A percentile compares a stretch with the other conserved stretches of the same genome.
phyloP scores from a whole-genome alignment of 2,329 filamentous ascomycete species.

The Aschersonia sp. region DNA sequence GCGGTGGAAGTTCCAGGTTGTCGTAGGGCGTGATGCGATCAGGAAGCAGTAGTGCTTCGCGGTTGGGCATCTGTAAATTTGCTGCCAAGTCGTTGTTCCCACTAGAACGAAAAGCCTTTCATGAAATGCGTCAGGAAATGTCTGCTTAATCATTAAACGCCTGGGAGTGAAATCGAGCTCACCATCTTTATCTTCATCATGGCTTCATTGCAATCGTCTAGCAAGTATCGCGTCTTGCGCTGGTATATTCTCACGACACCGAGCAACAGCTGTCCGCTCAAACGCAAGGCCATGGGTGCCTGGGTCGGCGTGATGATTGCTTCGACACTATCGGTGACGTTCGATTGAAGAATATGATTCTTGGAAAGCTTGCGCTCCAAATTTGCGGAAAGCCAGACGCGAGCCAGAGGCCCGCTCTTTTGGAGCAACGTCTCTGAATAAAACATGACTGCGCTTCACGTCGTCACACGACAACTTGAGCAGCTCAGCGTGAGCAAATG shows the following conservation, averaged over 20 bases:
- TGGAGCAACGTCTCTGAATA: constrained; percentile 92
- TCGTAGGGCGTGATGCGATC: constrained; percentile 91
- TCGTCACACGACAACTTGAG: constrained; percentile 12
- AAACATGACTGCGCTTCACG: constrained; percentile 56
- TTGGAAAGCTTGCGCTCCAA: constrained; percentile 97
- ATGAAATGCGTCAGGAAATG: constrained; percentile 2
- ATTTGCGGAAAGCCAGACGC: constrained; percentile 96
- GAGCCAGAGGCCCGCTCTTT: constrained; percentile 92
- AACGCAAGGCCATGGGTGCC: constrained; percentile 83
- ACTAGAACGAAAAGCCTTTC: constrained; percentile 78
- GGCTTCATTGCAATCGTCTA: constrained; percentile 96
- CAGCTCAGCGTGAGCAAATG: constrained; percentile 8
- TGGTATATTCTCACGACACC: constrained; percentile 97
- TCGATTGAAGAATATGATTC: constrained; percentile 86
- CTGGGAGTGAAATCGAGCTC: constrained; percentile 11
- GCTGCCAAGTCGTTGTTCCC: constrained; percentile 93
- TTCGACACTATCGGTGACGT: constrained; percentile 87
- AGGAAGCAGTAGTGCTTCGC: constrained; percentile 75
- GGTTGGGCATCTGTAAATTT: constrained; percentile 65
- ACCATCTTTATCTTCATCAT: constrained; percentile 99
- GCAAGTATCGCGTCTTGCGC: constrained; percentile 85
- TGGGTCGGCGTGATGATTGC: constrained; percentile 88
- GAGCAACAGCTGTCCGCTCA: constrained; percentile 86
- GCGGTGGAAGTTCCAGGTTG: constrained; percentile 59
- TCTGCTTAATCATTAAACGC: no score